Percentiles rank a stretch among this genome's conserved stretches.
phyloP scores from a whole-genome alignment of 176 grass and related monocot genomes.

The Juncus effusus region DNA sequence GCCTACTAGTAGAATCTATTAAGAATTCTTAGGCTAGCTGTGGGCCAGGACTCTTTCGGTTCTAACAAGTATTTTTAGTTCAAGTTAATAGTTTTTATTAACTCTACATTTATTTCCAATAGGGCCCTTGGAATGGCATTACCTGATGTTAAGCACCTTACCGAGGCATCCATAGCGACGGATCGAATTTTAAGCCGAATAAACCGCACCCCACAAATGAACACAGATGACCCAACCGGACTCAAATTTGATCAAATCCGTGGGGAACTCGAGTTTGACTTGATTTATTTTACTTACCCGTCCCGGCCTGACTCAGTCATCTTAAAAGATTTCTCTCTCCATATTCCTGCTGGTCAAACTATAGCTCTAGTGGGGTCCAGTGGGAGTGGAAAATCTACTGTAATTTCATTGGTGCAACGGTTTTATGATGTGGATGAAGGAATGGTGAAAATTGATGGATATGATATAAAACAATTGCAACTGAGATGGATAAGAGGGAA shows the following conservation, averaged over 20 bases:
- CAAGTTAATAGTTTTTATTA: too few relatives aligned
- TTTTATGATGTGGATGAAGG: slow-evolving; percentile 7
- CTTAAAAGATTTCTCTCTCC: slow-evolving; percentile 14
- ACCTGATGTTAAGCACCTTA: too few relatives aligned
- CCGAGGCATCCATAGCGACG: too few relatives aligned
- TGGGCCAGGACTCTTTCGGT: too few relatives aligned
- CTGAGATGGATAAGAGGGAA: background rate
- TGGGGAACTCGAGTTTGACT: background rate
- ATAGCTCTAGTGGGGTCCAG: background rate
- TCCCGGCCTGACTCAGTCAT: background rate
- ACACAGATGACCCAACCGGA: too few relatives aligned
- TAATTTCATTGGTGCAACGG: background rate
- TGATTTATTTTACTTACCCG: background rate
- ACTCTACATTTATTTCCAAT: too few relatives aligned
- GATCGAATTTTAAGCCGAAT: too few relatives aligned
- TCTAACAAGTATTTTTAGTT: too few relatives aligned
- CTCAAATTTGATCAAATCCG: too few relatives aligned
- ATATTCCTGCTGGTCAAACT: background rate
- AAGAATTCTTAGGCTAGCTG: too few relatives aligned
- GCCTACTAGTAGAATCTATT: background rate
- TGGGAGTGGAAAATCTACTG: slow-evolving; percentile 1
- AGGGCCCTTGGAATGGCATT: too few relatives aligned
- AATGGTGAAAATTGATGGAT: background rate
- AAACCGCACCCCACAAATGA: too few relatives aligned
- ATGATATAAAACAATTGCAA: slow-evolving; percentile 2